Evolutionary conservation across 2,329 filamentous ascomycete genomes (phyloP), one percentile per base, ranked within the genome.

Genomic region (Chalaropsis ovoidea): DNA sequence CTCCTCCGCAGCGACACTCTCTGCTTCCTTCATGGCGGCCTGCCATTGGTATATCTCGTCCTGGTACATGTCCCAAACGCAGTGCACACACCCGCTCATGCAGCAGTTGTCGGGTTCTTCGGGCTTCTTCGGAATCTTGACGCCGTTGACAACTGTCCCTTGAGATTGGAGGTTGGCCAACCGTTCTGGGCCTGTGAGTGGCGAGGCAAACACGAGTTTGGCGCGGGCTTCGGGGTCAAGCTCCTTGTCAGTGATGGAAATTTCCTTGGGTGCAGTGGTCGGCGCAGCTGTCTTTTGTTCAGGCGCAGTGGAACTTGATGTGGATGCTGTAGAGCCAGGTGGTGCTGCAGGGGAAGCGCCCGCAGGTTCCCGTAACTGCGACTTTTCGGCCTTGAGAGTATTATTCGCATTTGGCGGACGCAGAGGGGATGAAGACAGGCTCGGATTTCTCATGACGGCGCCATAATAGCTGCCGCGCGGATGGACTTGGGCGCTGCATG

Each of bases 51-150:
- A 92, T 76, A 97, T 81, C 63, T 97, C 94, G 70, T 99, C 93
- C 8, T 92, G 82, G 75, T 86, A 97, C 64, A 85, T 80, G 71
- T 96, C 92, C 92, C 92, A 97, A 2, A 97, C 94, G 75, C 94
- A 99, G 74, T 97, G 92, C 61, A 96, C 93, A 74, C 94, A 99
- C 2, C 94, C 94, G 72, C 89, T 94, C 94, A 99, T 99, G 76
- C 94, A 99, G 81, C 94, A 99, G 73, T 99, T 96, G 72, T 97
- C 94, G 2, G 94, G 94, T 76, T 99, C 93, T 61, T 85, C 81
- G 0, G 94, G 94, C 61, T 83, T 83, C 0, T 91, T 92, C 1
- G 94, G 94, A 3, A 97, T 87, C 19, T 84, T 76, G 0, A 97
- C 82, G 2, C 92, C 93, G 0, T 89, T 91, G 65, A 96, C 79